Evolutionary conservation across 2,329 filamentous ascomycete genomes (phyloP).

Genomic region (Cucurbitaria berberidis): DNA sequence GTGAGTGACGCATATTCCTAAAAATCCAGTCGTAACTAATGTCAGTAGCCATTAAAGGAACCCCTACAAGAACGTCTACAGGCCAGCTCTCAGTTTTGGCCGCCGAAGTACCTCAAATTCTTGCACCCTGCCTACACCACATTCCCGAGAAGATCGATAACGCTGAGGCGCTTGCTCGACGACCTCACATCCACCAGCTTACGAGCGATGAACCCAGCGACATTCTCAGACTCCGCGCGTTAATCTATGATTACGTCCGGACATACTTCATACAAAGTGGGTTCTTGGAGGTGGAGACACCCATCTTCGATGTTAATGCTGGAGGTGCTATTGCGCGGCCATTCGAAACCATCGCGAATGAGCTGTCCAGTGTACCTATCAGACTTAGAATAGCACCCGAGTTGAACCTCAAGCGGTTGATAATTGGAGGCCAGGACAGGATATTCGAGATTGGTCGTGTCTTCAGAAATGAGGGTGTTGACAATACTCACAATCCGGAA

Average conservation of each 20-base stretch:
- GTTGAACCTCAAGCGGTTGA: constrained; percentile 89
- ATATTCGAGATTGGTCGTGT: constrained; percentile 93
- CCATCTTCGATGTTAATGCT: constrained; percentile 80
- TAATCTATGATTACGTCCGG: constrained; percentile 75
- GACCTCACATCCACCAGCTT: constrained; percentile 86
- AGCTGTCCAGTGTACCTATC: constrained; percentile 73
- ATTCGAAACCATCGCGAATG: constrained; percentile 80
- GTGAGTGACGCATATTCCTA: constrained; percentile 61
- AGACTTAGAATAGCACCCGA: constrained; percentile 90
- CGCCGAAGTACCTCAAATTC: constrained; percentile 69
- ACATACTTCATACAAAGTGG: constrained; percentile 72
- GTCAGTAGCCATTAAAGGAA: constrained; percentile 68
- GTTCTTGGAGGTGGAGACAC: constrained; percentile 90
- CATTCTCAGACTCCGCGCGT: constrained; percentile 74
- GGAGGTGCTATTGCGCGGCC: constrained; percentile 88
- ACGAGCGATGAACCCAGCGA: constrained; percentile 73
- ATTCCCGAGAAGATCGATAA: constrained; percentile 75
- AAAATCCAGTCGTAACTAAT: constrained; percentile 15
- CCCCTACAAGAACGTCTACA: constrained; percentile 70
- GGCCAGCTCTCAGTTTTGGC: constrained; percentile 79
- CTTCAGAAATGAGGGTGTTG: constrained; percentile 85
- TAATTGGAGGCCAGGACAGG: constrained; percentile 84
- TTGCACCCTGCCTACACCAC: constrained; percentile 80
- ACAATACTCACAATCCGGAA: constrained; percentile 86
- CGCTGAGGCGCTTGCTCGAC: constrained; percentile 73